Evolutionary conservation across 2,329 filamentous ascomycete species (phyloP), one percentile per base, ranked within the genome.

Genomic region (Aspergillus sp.): DNA sequence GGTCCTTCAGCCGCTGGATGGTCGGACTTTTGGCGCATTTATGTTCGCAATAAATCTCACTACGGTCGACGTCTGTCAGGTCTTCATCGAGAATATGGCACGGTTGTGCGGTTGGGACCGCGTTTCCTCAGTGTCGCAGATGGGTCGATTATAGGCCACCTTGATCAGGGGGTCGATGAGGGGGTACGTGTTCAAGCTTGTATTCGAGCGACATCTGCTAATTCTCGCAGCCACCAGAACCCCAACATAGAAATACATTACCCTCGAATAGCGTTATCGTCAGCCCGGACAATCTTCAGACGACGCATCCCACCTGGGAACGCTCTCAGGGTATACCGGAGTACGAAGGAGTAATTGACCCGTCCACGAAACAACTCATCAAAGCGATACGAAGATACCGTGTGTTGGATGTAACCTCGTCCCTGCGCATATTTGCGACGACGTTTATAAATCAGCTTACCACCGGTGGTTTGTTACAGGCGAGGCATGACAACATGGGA

Each of bases 101-200:
- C 41, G 25, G 53, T 63, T 15, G 64, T 68, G 30, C 65, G 64
- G 2, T 21, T 67, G 21, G 65, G 65, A 1, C 61, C 65, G 3
- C 51, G 36, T n/a, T 38, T 47, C 13, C 48, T 67, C 38, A 67
- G 65, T 38, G 27, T 68, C 10, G 61, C 64, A n/a, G 58, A 67
- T 48, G 54, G 44, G 1, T 54, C 36, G 1, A 41, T 44, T 11
- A 57, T 67, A 44, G 42, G 25, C 1, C 27, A 25, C 3, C 38
- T 59, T 10, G 50, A 62, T 49, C 27, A 30, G 8, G 42, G 21
- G n/a, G 15, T 17, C 4, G 32, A 13, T 39, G 19, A 57, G 19
- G 51, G 54, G 54, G 62, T 61, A 55, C 41, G 49, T 44, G 7
- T 21, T 7, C 2, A 5, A 5, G 39, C n/a, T 25, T 10, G 48